phyloP scores from a whole-genome alignment of 1,284 basidiomycete genomes.

The Sphaerobolus stellatus region DNA sequence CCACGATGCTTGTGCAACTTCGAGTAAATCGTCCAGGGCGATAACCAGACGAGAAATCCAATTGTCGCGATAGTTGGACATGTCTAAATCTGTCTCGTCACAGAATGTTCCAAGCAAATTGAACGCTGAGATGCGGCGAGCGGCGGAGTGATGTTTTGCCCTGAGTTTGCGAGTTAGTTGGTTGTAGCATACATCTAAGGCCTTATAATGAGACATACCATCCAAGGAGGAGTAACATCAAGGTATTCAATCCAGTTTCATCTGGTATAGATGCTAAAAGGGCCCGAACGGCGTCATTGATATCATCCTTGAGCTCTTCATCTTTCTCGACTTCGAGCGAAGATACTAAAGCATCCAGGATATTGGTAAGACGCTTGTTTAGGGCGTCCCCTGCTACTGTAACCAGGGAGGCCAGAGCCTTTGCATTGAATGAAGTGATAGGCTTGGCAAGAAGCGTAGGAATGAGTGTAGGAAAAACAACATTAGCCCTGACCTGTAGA shows the following conservation, averaged over 20 bases:
- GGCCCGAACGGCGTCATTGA: slow-evolving; percentile 74
- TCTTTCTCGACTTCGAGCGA: slow-evolving; percentile 61
- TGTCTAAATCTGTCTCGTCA: slow-evolving; percentile 76
- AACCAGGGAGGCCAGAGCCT: slow-evolving; percentile 86
- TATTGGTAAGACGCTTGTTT: slow-evolving; percentile 76
- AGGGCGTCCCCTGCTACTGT: slow-evolving; percentile 91
- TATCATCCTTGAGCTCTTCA: slow-evolving; percentile 69
- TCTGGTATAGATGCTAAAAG: slow-evolving; percentile 79
- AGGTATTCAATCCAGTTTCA: slow-evolving; percentile 80
- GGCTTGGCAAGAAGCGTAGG: slow-evolving; percentile 89
- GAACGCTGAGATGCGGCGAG: slow-evolving; percentile 76
- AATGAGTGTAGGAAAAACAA: slow-evolving; percentile 97
- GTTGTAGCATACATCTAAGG: too few relatives aligned
- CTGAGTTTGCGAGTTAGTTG: slow-evolving; percentile 36
- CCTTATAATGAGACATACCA: slow-evolving; percentile 54
- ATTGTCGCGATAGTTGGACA: slow-evolving; percentile 83
- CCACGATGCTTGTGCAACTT: slow-evolving; percentile 85
- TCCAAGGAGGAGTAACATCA: slow-evolving; percentile 88
- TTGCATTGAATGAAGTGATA: slow-evolving; percentile 95
- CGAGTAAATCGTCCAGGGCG: slow-evolving; percentile 77
- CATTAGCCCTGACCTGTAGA: slow-evolving; percentile 78
- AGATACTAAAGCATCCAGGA: slow-evolving; percentile 73
- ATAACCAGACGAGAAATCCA: slow-evolving; percentile 95
- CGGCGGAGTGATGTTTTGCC: slow-evolving; percentile 74
- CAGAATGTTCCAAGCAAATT: slow-evolving; percentile 81